Evolutionary conservation across 176 grass and related monocot species (phyloP), one percentile per base, ranked within the genome.

Genomic region (Ensete glaucum): DNA sequence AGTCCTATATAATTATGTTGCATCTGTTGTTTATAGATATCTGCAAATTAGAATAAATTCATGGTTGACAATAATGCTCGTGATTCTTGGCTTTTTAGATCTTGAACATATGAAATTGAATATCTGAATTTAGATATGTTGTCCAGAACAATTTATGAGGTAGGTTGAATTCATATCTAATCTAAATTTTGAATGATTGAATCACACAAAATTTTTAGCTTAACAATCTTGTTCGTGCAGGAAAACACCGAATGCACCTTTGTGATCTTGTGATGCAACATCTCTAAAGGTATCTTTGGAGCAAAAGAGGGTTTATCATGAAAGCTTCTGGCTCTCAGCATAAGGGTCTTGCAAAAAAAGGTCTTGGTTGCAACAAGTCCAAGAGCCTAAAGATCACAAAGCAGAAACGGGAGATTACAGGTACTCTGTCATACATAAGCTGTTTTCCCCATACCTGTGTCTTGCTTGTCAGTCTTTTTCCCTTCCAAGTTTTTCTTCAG

Each of bases 391-490:
- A 94, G 82, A 78, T 69, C 50, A 68, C 80, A 54, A 85, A 83
- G 65, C 58, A 74, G 69, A 91, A 81, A 69, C 64, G 83, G 22
- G 89, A 91, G 84, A 75, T 76, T 52, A 66, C 84, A 86, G 91
- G 91, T 99, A 73, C 77, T 83, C 3, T 54, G 77, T 16, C 48
- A 24, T 75, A 1, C 57, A 64, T 26, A 73, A 9, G 34, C 62
- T 50, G 50, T 50, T 51, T 25, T 76, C 26, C 14, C 26, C 55
- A 62, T 62, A 43, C 34, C 4, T 43, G 4, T 43, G 34, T 43
- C 34, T 2, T 80, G 10, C 10, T 50, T 80, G 14, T 69, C 64
- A 23, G 11, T 48, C 48, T 1, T 62, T 72, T 53, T 58, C n/a
- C 29, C 15, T 43, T 43, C 34, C 34, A 43, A 43, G 4, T 43